Evolutionary conservation across 352 stramenopile genomes (phyloP), one percentile per base, ranked within the genome.

Genomic region (Elongisporangium prolatum): DNA sequence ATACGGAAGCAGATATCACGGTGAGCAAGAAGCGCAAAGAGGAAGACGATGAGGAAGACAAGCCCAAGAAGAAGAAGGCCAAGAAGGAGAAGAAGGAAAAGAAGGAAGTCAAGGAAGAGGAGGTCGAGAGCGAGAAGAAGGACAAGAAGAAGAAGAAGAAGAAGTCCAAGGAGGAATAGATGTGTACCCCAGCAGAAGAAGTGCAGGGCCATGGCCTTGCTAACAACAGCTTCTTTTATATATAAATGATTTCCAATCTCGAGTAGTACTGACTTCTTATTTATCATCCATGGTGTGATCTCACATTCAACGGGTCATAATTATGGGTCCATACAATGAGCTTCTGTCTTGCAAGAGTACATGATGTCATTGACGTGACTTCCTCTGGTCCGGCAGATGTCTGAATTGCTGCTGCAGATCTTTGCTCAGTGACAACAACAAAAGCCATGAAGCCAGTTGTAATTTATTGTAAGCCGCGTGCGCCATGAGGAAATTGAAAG

Each of bases 1-100:
- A 98, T 74, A 78, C 88, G 16, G 84, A 92, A 16, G 94, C 88
- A 47, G 97, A 99, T 67, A 98, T 99, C 75, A 95, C 96, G 3
- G 78, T 98, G 61, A 88, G 80, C 57, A 98, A 98, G 78, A 95
- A 98, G 53, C 84, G 81, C 59, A 83, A 89, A 59, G 80, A 86
- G 44, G 84, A 88, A 59, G 74, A 76, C 14, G 69, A 82, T 9
- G 71, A 84, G 28, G 72, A 93, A 11, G 76, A 88, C 50, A 74
- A 77, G 18, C 66, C 84, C 4, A 67, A 91, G 52, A 75, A 86
- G 17, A 86, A 90, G 76, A 80, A 77, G 64, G 76, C 74, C 50
- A 89, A 90, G 69, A 76, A 83, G 51, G 74, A 91, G 60, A 87
- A 92, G 67, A 86, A 92, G 59, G 91, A 93, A 65, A 87, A 92